These are phyloP conservation scores for Alternaria sp. DNA, from an alignment of 2,329 filamentous ascomycete genomes.

Conservation along the genomic window DNA sequence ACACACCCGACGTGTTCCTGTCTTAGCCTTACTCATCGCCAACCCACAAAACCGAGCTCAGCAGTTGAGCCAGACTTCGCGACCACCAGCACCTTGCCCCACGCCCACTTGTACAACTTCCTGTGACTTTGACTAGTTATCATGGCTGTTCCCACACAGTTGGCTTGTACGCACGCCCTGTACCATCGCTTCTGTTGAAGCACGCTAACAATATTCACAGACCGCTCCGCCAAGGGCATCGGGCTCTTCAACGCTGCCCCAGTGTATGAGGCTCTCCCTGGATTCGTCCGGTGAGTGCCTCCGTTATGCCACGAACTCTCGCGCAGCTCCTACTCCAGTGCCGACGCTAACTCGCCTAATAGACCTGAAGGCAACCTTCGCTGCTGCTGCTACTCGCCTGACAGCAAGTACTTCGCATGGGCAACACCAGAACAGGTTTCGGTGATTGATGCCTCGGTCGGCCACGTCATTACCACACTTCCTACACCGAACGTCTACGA, in stretches of 20 bases:
- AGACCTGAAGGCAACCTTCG: constrained; percentile 93
- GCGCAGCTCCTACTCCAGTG: neutral
- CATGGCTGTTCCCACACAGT: constrained; percentile 93
- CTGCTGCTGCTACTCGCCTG: constrained; percentile 94
- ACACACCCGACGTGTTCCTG: constrained; percentile 38
- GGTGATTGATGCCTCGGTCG: constrained; percentile 81
- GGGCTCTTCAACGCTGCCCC: constrained; percentile 92
- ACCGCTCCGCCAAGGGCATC: constrained; percentile 96
- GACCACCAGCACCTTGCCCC: constrained; percentile 43
- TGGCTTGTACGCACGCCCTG: constrained; percentile 72
- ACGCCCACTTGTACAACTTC: constrained; percentile 36
- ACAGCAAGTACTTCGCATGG: constrained; percentile 96
- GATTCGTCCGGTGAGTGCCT: constrained; percentile 67
- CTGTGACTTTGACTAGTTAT: constrained; percentile 93
- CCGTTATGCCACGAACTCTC: neutral
- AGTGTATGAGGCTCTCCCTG: constrained; percentile 82
- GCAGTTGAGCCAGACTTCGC: constrained; percentile 41
- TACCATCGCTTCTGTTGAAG: neutral
- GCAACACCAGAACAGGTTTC: constrained; percentile 84
- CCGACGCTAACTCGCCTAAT: constrained; percentile 20
- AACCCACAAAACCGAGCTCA: constrained; percentile 28
- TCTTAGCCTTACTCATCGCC: constrained; percentile 42
- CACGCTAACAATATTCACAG: constrained; percentile 49
- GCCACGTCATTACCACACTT: constrained; percentile 76
- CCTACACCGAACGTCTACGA: constrained; percentile 88